Evolutionary conservation across 2,329 filamentous ascomycete genomes (phyloP).

Genomic region (Teratosphaeria destructans): DNA sequence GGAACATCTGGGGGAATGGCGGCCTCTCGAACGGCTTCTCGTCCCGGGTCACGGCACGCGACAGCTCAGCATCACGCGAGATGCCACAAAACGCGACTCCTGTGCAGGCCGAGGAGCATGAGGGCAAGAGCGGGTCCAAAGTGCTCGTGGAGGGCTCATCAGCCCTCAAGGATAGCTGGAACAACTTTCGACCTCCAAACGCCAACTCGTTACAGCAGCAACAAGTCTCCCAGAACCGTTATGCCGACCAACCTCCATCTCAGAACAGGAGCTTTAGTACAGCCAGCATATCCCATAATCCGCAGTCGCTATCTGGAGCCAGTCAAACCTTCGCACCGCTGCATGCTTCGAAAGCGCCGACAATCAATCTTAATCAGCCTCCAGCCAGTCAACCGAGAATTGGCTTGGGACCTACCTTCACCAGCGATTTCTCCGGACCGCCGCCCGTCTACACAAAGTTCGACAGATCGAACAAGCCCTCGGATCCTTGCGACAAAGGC

Average conservation of each 20-base stretch:
- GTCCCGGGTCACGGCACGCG: slow-evolving; percentile 12
- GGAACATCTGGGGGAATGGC: slow-evolving; percentile 21
- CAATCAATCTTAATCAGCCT: slow-evolving; percentile 15
- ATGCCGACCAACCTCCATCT: slow-evolving; percentile 27
- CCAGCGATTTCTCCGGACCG: slow-evolving; percentile 12
- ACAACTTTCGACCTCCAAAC: slow-evolving; percentile 8
- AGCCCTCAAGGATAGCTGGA: slow-evolving; percentile 54
- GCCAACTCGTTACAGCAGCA: not conserved
- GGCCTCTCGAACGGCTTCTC: slow-evolving; percentile 11
- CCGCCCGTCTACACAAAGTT: slow-evolving; percentile 27
- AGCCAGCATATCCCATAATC: slow-evolving; percentile 15
- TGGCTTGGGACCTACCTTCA: slow-evolving; percentile 13
- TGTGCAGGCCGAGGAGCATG: slow-evolving; percentile 25
- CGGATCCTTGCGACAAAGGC: slow-evolving; percentile 18
- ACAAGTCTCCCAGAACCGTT: slow-evolving; percentile 22
- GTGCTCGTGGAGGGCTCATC: slow-evolving; percentile 55
- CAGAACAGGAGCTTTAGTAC: slow-evolving; percentile 29
- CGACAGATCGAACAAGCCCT: slow-evolving; percentile 21
- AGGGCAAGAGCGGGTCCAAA: slow-evolving; percentile 56
- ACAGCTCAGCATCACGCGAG: slow-evolving; percentile 17
- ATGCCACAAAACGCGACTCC: slow-evolving; percentile 12
- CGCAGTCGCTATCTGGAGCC: slow-evolving; percentile 24
- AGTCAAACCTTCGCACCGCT: slow-evolving; percentile 13
- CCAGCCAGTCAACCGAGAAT: slow-evolving; percentile 11
- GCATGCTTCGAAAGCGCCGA: slow-evolving; percentile 13